phyloP scores from a whole-genome alignment of 345 rosid genomes.

The Boechera retrofracta region DNA sequence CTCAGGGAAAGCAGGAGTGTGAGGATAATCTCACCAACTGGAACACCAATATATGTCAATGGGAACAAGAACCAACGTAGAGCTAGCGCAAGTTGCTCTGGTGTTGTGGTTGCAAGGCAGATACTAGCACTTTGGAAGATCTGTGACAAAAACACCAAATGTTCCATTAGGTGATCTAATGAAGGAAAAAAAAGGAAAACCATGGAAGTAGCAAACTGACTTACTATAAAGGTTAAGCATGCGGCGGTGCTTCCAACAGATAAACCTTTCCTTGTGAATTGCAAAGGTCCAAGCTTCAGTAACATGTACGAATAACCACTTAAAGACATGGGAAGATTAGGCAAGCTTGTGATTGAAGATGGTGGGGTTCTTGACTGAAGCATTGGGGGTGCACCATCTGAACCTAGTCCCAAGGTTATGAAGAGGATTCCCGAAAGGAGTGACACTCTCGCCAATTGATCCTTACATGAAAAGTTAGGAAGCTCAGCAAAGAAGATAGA shows the following conservation, averaged over 20 bases:
- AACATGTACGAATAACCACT: conserved; percentile 80
- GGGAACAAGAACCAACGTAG: conserved; percentile 89
- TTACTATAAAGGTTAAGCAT: conserved; percentile 85
- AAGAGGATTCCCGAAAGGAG: conserved; percentile 84
- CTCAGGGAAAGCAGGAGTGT: conserved; percentile 88
- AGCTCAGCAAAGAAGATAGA: conserved; percentile 27
- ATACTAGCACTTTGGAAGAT: conserved; percentile 92
- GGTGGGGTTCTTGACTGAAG: conserved; percentile 90
- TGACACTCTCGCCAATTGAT: conserved; percentile 93
- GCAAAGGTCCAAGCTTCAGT: conserved; percentile 82
- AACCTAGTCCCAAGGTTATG: conserved; percentile 80
- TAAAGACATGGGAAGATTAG: conserved; percentile 72
- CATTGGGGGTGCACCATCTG: conserved; percentile 82
- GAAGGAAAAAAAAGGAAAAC: neutral
- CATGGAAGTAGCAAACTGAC: conserved; percentile 38
- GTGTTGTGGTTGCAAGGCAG: conserved; percentile 91
- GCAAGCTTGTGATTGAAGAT: conserved; percentile 66
- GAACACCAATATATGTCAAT: conserved; percentile 71
- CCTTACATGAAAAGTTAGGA: conserved; percentile 51
- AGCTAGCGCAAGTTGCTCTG: conserved; percentile 90
- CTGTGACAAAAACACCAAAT: conserved; percentile 49
- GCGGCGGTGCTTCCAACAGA: conserved; percentile 97
- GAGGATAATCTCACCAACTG: conserved; percentile 86
- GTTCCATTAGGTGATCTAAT: conserved; percentile 2
- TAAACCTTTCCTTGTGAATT: conserved; percentile 88